These are phyloP conservation scores for Dactylellina sp. DNA, from an alignment of 2,329 filamentous ascomycete genomes.

Conservation along the genomic window DNA sequence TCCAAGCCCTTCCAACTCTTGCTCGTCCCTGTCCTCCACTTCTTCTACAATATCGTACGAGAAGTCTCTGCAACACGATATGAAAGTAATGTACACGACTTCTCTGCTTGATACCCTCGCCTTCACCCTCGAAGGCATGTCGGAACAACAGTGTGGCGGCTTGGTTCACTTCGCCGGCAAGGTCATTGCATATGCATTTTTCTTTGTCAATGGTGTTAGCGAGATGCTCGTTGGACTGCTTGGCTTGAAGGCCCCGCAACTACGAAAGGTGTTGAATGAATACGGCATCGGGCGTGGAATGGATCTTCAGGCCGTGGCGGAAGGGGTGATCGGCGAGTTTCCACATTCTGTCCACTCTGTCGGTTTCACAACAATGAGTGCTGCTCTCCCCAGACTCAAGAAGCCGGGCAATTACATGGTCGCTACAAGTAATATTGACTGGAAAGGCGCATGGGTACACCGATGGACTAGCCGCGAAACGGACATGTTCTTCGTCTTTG, in stretches of 20 bases:
- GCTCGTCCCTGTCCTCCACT: conserved; percentile 68
- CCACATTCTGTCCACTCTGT: conserved; percentile 69
- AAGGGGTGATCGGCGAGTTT: conserved; percentile 63
- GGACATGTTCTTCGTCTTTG: conserved; percentile 90
- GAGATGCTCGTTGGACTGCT: conserved; percentile 86
- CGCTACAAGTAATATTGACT: conserved; percentile 72
- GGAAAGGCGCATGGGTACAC: conserved; percentile 85
- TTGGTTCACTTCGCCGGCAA: conserved; percentile 89
- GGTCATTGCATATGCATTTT: conserved; percentile 91
- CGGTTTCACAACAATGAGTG: conserved; percentile 73
- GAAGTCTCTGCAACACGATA: conserved; percentile 85
- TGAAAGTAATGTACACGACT: conserved; percentile 84
- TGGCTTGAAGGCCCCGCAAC: conserved; percentile 75
- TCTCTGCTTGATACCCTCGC: conserved; percentile 86
- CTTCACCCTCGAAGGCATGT: conserved; percentile 90
- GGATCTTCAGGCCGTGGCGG: conserved; percentile 61
- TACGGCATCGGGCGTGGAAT: conserved; percentile 72
- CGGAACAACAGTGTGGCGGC: conserved; percentile 74
- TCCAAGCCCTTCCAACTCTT: conserved; percentile 63
- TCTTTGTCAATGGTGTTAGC: conserved; percentile 87
- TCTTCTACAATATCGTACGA: conserved; percentile 77
- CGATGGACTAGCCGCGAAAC: conserved; percentile 89
- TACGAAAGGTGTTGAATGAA: conserved; percentile 78
- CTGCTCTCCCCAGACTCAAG: conserved; percentile 72
- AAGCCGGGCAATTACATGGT: conserved; percentile 67